Percentiles rank a stretch among this genome's conserved stretches.
phyloP scores from a whole-genome alignment of 768 basidiomycete genomes.

The Tricholoma matsutake region DNA sequence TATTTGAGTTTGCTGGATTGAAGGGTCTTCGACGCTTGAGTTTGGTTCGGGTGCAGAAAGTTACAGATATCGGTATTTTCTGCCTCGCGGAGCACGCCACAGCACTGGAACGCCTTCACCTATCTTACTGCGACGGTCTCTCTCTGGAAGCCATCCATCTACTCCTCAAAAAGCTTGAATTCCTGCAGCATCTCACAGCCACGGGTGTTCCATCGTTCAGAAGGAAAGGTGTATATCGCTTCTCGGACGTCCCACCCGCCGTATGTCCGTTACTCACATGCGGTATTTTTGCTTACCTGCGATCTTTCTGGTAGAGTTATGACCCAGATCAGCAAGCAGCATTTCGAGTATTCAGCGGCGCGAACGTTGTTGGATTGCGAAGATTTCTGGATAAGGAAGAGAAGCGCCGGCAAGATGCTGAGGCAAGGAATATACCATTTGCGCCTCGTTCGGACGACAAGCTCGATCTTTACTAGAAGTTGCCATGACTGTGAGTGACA shows the following conservation, averaged over 20 bases:
- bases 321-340: constrained; percentile 63
- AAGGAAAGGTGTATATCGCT: constrained; percentile 66
- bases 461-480: constrained; percentile 53
- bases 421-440: constrained; percentile 58
- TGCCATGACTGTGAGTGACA: neutral
- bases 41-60: constrained; percentile 72
- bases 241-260: constrained; percentile 69
- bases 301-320: constrained; percentile 43
- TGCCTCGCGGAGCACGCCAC: constrained; percentile 70
- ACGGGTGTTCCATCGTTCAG: constrained; percentile 78
- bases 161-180: constrained; percentile 55
- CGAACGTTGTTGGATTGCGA: constrained; percentile 59
- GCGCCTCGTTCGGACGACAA: constrained; percentile 60
- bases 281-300: neutral
- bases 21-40: constrained; percentile 71
- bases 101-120: constrained; percentile 74
- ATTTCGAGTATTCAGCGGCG: constrained; percentile 78
- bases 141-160: constrained; percentile 74
- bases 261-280: constrained; percentile 36
- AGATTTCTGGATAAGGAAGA: constrained; percentile 72
- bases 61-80: constrained; percentile 83
- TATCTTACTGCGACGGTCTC: constrained; percentile 84
- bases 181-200: constrained; percentile 71
- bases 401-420: constrained; percentile 52
- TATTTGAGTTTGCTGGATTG: constrained; percentile 75